These are phyloP conservation scores for Puccinia coronata DNA, from an alignment of 1,284 basidiomycete species.

Conservation along the genomic window DNA sequence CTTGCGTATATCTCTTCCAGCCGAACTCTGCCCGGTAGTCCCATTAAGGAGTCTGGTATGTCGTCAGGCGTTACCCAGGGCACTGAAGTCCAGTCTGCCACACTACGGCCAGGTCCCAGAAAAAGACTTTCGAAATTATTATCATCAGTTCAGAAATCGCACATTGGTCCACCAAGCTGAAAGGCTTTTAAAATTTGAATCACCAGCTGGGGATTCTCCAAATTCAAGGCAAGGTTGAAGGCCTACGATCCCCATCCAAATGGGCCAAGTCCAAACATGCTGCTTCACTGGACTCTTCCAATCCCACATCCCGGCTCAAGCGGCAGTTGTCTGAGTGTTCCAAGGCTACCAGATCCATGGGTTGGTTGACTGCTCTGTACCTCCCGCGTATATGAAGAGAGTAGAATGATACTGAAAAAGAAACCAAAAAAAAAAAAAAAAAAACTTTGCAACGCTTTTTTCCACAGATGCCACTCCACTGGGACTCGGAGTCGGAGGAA, in stretches of 20 bases:
- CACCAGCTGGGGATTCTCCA: neutral
- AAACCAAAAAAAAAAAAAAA: too few species aligned
- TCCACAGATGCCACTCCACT: neutral
- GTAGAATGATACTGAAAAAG: neutral
- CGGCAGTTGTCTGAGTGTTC: slow-evolving; percentile 22
- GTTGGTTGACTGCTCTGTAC: slow-evolving; percentile 14
- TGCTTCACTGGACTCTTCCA: slow-evolving; percentile 10
- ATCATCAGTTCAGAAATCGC: slow-evolving; percentile 4
- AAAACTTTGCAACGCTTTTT: too few species aligned
- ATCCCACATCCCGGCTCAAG: slow-evolving; percentile 13
- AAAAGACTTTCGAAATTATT: slow-evolving; percentile 13
- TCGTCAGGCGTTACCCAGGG: neutral
- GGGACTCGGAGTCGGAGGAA: neutral
- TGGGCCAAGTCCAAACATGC: neutral
- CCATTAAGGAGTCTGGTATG: neutral
- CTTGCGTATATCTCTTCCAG: too few species aligned
- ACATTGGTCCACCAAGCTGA: slow-evolving; percentile 19
- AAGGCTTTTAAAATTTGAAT: slow-evolving; percentile 1
- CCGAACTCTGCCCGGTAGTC: neutral
- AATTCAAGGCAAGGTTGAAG: neutral
- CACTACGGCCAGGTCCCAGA: neutral
- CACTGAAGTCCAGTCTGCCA: neutral
- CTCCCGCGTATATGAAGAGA: neutral
- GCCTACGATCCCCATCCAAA: neutral
- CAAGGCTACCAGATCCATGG: neutral